Base-by-base conservation (phyloP, 768 basidiomycete species). In the Phlebiopsis gigantea region DNA sequence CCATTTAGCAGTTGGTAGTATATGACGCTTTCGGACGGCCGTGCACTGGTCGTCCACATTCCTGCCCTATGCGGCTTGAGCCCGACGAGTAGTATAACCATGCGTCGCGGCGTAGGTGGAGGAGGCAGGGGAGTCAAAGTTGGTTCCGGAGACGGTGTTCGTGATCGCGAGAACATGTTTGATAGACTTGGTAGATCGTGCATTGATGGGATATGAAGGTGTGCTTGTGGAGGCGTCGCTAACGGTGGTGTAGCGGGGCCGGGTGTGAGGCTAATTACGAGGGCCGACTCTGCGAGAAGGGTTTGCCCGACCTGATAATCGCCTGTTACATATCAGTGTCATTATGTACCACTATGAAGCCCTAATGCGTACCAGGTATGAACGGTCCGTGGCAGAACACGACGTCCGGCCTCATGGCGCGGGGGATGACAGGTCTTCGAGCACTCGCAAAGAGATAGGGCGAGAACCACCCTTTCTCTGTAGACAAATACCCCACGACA, bases 381-480 rank as follows among this genome's bases (percentile, higher is more conserved):
- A 85, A 86, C 7, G 83, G 84, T 2, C 81, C 81, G 65, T 86
- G 82, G 56, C 80, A 84, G 63, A 85, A 85, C 10, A 84, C 68
- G 8, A 86, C 70, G 66, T 87, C 85, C 25, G 85, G 84, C 66
- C 76, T 83, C 77, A 85, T 80, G 22, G 75, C 74, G 41, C 84
- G 74, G 0, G 80, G 83, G 54, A 84, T 85, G 63, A 81, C 74
- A 6, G 84, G 84, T 46, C 83, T 68, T 9, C 80, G 76, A 2
- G 74, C 75, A 56, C 81, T 84, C 4, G 83, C 82, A 63, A 83
- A 86, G 1, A 85, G 71, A 64, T 85, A 84, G 0, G 83, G 83
- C 12, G 78, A 81, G 68, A 85, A 85, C 84, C 85, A 85, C 14
- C 83, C 84, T 66, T 85, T 84, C 68, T 82, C 79, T 3, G 82